Conservation (phyloP, 2,329 filamentous ascomycete genomes). For the Hymenoscyphus infarciens region DNA sequence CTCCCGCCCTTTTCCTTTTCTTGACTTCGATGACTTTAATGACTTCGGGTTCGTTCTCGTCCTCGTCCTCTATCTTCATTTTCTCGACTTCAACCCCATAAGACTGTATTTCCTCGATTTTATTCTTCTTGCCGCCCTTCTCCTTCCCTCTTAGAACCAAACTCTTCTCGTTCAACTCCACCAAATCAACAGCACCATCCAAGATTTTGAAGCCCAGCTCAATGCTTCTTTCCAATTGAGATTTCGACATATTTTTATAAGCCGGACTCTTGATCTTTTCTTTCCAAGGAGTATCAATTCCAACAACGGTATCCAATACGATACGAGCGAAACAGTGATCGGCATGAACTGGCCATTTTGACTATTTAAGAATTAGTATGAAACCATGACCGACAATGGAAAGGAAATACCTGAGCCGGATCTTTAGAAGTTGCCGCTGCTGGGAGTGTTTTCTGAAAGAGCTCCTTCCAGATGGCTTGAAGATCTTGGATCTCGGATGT, state of each 20-base stretch:
- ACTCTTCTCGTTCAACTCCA: slow-evolving; percentile 40
- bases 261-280: slow-evolving; percentile 41
- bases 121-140: slow-evolving; percentile 9
- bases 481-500: slow-evolving; percentile 4
- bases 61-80: not conserved
- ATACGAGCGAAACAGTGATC: slow-evolving; percentile 46
- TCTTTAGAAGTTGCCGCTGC: slow-evolving; percentile 24
- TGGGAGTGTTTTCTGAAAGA: slow-evolving; percentile 27
- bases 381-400: slow-evolving; percentile 5
- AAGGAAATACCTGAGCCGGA: slow-evolving; percentile 17
- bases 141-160: slow-evolving; percentile 35
- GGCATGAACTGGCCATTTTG: slow-evolving; percentile 41
- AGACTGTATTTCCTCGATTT: not conserved
- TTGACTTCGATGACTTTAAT: too few relatives aligned
- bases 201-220: slow-evolving; percentile 38
- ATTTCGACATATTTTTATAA: slow-evolving; percentile 40
- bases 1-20: too few relatives aligned
- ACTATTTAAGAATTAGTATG: slow-evolving; percentile 25
- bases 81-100: not conserved
- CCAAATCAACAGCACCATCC: slow-evolving; percentile 37
- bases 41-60: not conserved
- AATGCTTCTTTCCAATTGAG: slow-evolving; percentile 39
- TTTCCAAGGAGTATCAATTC: slow-evolving; percentile 41
- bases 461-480: slow-evolving; percentile 26
- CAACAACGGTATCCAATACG: slow-evolving; percentile 41